Evolutionary conservation across 345 rosid species (phyloP), one percentile per base, ranked within the genome.

Genomic region (Eucalyptus rudis): DNA sequence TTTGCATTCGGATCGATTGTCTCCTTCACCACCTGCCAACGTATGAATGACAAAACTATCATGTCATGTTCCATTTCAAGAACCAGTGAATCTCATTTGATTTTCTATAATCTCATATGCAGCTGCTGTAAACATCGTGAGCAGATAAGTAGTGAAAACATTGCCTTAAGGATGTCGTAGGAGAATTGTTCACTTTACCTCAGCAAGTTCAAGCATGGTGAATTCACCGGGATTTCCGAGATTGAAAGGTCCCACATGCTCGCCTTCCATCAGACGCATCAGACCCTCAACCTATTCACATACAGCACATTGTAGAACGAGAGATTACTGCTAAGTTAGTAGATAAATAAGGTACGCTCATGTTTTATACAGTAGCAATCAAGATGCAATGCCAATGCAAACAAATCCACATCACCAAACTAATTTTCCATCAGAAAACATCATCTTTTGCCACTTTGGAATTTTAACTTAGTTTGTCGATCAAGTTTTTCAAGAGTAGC

Each of bases 221-320:
- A 97, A 97, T 95, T 98, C 99, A 83, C 99, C 99, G 0, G 99
- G 99, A 91, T 97, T 97, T 58, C 99, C 99, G 80, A 96, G 97
- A 91, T 98, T 98, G 91, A 98, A 98, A 64, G 99, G 99, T 31
- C 99, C 99, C 50, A 97, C 98, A 40, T 97, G 99, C 89, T 98
- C 99, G 84, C 99, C 99, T 90, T 96, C 99, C 99, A 98, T 98
- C 87, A 98, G 94, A 59, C 99, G 97, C 97, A 98, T 97, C 89
- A 98, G 92, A 90, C 98, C 99, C 92, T 96, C 99, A 76, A 98
- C 99, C 99, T 98, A 91, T 87, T 88, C 80, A 49, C n/a, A 52
- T 24, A 51, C 10, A 86, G 33, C 40, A 12, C 40, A 86, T 71
- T 40, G 43, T 50, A 81, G 84, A 13, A 64, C 27, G 22, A 52